Evolutionary conservation across 2,329 filamentous ascomycete species (phyloP).

Genomic region (Rosellinia necatrix): DNA sequence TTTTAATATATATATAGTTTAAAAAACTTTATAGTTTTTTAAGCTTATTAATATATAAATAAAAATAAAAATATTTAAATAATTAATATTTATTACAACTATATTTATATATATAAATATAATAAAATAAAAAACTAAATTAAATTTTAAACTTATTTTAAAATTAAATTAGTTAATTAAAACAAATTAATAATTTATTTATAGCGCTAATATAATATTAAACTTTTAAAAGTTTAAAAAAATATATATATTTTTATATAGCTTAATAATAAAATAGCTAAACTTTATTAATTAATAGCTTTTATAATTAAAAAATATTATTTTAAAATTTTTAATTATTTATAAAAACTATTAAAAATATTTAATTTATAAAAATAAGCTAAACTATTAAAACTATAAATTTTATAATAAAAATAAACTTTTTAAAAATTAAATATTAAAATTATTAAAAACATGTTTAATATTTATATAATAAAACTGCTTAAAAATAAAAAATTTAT

Average conservation of each 20-base stretch:
- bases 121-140: neutral
- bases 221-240: neutral
- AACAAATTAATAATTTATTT: neutral
- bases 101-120: slow-evolving; percentile 3
- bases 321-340: neutral
- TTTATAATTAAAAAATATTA: neutral
- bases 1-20: slow-evolving; percentile 5
- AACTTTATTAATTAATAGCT: neutral
- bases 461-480: slow-evolving; percentile 3
- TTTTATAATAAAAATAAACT: slow-evolving; percentile 6
- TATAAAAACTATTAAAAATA: neutral
- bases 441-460: slow-evolving; percentile 1
- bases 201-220: neutral
- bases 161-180: neutral
- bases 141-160: neutral
- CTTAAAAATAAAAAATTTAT: slow-evolving; percentile 3
- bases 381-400: neutral
- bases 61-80: neutral
- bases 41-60: neutral
- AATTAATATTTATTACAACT: neutral
- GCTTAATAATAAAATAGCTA: neutral
- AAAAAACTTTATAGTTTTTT: neutral
- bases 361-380: slow-evolving; percentile 3
- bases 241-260: neutral
- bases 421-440: neutral